phyloP scores from a whole-genome alignment of 108 stramenopile genomes.

The Asterionellopsis glacialis region DNA sequence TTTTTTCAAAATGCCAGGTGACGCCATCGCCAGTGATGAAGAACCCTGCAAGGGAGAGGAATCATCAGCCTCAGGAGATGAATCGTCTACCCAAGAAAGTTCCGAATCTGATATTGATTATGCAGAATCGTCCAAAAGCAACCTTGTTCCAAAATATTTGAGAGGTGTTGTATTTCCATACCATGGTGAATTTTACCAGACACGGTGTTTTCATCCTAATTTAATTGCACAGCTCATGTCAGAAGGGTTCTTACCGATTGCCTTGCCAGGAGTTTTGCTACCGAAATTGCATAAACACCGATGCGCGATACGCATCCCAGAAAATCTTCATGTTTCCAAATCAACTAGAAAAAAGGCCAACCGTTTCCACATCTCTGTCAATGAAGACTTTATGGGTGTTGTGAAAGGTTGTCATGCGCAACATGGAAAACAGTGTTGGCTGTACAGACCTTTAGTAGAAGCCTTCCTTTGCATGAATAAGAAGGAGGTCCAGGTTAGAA shows the following conservation, averaged over 20 bases:
- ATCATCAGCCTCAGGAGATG: too few relatives aligned
- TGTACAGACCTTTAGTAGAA: slow-evolving; percentile 65
- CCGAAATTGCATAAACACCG: slow-evolving; percentile 81
- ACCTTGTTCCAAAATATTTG: slow-evolving; percentile 46
- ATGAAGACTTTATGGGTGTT: slow-evolving; percentile 59
- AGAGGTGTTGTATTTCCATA: slow-evolving; percentile 41
- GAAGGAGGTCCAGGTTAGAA: slow-evolving; percentile 2
- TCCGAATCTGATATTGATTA: too few relatives aligned
- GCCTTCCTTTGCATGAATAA: slow-evolving; percentile 50
- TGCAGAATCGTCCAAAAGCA: too few relatives aligned
- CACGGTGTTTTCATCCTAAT: slow-evolving; percentile 48
- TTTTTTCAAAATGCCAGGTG: too few relatives aligned
- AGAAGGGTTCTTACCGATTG: slow-evolving; percentile 87
- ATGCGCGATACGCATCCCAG: slow-evolving; percentile 49
- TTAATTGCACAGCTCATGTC: slow-evolving; percentile 75
- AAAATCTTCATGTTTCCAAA: slow-evolving; percentile 61
- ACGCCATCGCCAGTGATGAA: too few relatives aligned
- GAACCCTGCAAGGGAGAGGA: too few relatives aligned
- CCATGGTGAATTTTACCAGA: slow-evolving; percentile 69
- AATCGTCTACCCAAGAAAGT: too few relatives aligned
- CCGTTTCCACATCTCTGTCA: slow-evolving; percentile 52
- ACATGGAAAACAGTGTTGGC: slow-evolving; percentile 74
- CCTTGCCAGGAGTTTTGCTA: slow-evolving; percentile 42
- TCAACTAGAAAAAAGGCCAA: slow-evolving; percentile 68
- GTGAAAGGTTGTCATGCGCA: slow-evolving; percentile 74